phyloP scores from a whole-genome alignment of 345 rosid genomes.

The Gossypioides kirkii region DNA sequence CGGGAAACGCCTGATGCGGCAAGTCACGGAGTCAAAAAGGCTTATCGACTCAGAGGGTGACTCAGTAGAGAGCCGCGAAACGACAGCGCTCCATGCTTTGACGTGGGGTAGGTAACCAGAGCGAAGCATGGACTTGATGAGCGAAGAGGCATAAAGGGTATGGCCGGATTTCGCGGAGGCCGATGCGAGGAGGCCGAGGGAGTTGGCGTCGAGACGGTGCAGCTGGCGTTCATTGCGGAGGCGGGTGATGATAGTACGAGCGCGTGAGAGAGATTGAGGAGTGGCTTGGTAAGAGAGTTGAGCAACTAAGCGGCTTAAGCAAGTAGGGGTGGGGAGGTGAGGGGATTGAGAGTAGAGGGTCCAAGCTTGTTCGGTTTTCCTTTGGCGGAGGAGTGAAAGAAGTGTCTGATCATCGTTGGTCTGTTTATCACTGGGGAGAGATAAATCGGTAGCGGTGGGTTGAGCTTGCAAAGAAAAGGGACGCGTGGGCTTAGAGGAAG shows the following conservation, averaged over 20 bases:
- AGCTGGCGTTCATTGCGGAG: slow-evolving; percentile 84
- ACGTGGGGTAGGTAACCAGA: slow-evolving; percentile 90
- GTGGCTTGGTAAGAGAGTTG: slow-evolving; percentile 70
- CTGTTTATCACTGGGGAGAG: slow-evolving; percentile 14
- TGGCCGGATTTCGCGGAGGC: slow-evolving; percentile 75
- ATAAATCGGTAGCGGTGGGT: slow-evolving; percentile 25
- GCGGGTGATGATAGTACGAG: slow-evolving; percentile 84
- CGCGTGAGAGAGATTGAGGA: slow-evolving; percentile 56
- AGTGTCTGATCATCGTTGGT: slow-evolving; percentile 52
- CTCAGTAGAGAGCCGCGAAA: slow-evolving; percentile 64
- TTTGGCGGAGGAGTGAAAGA: slow-evolving; percentile 62
- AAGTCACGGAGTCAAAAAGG: slow-evolving; percentile 47
- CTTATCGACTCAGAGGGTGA: slow-evolving; percentile 59
- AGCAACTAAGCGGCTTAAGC: slow-evolving; percentile 88
- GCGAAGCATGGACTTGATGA: slow-evolving; percentile 84
- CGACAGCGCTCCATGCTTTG: slow-evolving; percentile 85
- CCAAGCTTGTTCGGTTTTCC: slow-evolving; percentile 87
- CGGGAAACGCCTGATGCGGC: slow-evolving; percentile 42
- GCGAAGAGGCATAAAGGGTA: slow-evolving; percentile 59
- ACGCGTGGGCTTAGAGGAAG: slow-evolving; percentile 23
- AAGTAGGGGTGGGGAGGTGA: slow-evolving; percentile 69
- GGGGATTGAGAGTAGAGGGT: slow-evolving; percentile 45
- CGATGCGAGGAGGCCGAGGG: slow-evolving; percentile 85
- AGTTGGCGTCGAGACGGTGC: slow-evolving; percentile 85
- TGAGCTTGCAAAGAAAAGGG: slow-evolving; percentile 26